Evolutionary conservation across 495 filamentous ascomycete species (phyloP).

Genomic region (Geopyxis carbonaria): DNA sequence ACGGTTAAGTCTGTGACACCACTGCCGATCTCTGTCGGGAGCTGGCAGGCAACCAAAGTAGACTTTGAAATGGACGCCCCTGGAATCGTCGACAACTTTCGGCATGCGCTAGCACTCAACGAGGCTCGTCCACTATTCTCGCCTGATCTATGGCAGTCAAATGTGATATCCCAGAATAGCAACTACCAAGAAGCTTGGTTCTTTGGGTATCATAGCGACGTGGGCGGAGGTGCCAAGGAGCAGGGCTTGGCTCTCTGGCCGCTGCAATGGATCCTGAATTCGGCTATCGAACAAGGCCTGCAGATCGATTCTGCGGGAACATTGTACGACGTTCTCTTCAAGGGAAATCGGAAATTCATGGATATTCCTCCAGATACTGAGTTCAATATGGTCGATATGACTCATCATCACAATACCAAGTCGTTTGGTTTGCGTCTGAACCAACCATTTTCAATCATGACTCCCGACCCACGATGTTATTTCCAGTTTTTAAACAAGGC

Average conservation of each 20-base stretch:
- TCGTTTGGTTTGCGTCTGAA: constrained; percentile 7
- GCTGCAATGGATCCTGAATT: constrained; percentile 15
- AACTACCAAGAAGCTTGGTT: constrained; percentile 19
- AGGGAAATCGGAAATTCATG: constrained; percentile 6
- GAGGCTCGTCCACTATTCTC: constrained; percentile 12
- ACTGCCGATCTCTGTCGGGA: constrained; percentile 2
- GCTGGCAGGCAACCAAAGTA: constrained; percentile 7
- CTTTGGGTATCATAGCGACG: constrained; percentile 17
- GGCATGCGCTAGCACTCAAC: constrained; percentile 17
- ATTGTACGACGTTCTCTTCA: constrained; percentile 10
- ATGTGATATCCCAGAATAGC: constrained; percentile 5
- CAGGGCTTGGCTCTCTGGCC: constrained; percentile 18
- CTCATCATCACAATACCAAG: constrained; percentile 2
- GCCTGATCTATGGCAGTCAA: constrained; percentile 11
- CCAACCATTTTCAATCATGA: constrained; percentile 4
- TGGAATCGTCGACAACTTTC: constrained; percentile 12
- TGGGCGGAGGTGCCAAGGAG: constrained; percentile 10
- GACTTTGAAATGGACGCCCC: constrained; percentile 16
- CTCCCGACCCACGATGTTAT: constrained; percentile 8
- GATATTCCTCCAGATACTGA: constrained; percentile 10
- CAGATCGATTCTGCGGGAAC: constrained; percentile 7
- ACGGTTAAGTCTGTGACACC: constrained; percentile 13
- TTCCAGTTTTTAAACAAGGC: constrained; percentile 5
- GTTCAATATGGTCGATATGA: constrained; percentile 15
- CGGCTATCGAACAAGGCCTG: constrained; percentile 7